Evolutionary conservation across 176 grass and related monocot genomes (phyloP).

Genomic region (Rhynchospora tenuis): DNA sequence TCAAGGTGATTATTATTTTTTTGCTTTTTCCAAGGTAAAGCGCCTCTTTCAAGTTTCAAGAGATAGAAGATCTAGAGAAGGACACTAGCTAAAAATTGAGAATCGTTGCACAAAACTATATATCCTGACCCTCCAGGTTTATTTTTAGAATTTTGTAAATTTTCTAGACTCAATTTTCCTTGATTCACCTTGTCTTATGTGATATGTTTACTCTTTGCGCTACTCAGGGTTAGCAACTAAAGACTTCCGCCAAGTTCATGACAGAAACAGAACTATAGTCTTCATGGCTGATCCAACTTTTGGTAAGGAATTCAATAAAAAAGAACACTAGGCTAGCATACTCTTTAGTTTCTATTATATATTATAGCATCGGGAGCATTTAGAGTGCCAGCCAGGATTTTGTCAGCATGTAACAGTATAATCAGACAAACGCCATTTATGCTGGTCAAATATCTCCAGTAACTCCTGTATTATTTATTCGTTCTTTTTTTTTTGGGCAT

Average conservation of each 20-base stretch:
- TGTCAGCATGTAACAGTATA: not conserved
- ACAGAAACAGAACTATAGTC: conserved; percentile 78
- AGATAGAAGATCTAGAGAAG: conserved; percentile 82
- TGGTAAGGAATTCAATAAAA: conserved; percentile 37
- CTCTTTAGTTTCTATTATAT: not conserved
- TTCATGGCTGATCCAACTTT: conserved; percentile 88
- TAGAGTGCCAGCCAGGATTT: not conserved
- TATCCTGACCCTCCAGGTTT: conserved; percentile 84
- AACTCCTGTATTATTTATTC: no score
- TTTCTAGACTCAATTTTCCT: not conserved
- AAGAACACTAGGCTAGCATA: not conserved
- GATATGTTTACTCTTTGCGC: not conserved
- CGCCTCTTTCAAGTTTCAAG: conserved; percentile 64
- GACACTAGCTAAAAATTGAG: conserved; percentile 88
- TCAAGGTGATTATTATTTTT: conserved; percentile 2
- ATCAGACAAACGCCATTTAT: not conserved
- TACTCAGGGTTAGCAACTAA: conserved; percentile 81
- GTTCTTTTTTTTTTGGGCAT: not conserved
- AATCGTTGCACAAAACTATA: conserved; percentile 95
- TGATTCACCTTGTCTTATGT: conserved; percentile 12
- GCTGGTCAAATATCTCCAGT: not conserved
- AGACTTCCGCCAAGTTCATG: conserved; percentile 94
- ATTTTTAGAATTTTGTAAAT: not conserved
- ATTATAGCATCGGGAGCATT: not conserved
- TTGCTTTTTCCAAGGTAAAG: conserved; percentile 60